Evolutionary conservation across 1,284 basidiomycete species (phyloP).

Genomic region (Tilletia indica): DNA sequence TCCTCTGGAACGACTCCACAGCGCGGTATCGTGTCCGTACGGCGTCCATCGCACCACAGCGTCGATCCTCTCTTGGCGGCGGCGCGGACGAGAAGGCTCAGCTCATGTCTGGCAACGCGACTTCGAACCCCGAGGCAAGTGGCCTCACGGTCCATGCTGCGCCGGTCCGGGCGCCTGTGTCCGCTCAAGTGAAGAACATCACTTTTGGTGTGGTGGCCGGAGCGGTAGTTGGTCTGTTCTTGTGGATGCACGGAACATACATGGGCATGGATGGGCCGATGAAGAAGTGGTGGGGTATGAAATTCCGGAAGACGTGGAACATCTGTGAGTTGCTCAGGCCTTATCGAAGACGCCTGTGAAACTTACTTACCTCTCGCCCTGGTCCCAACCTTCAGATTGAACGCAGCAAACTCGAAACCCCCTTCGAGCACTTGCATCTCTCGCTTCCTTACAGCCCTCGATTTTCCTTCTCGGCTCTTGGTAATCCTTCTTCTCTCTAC

Average conservation of each 20-base stretch:
- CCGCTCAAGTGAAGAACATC: conserved; percentile 68
- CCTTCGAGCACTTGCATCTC: too few relatives aligned
- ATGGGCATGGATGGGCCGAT: conserved; percentile 86
- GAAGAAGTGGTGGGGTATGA: conserved; percentile 54
- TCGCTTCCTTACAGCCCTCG: too few relatives aligned
- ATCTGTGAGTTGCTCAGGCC: conserved; percentile 32
- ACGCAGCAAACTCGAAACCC: too few relatives aligned
- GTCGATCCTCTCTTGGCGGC: neutral
- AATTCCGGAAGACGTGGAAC: conserved; percentile 55
- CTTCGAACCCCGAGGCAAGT: conserved; percentile 7
- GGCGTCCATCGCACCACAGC: neutral
- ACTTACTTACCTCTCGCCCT: too few relatives aligned
- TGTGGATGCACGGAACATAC: conserved; percentile 87
- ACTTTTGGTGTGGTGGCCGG: conserved; percentile 68
- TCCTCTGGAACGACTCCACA: conserved; percentile 60
- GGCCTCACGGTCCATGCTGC: conserved; percentile 15
- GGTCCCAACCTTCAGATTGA: too few relatives aligned
- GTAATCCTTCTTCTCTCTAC: too few relatives aligned
- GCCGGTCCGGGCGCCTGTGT: conserved; percentile 53
- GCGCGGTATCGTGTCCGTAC: conserved; percentile 38
- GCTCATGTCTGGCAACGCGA: conserved; percentile 16
- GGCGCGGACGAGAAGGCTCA: neutral
- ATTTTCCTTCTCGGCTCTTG: too few relatives aligned
- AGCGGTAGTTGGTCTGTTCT: conserved; percentile 74
- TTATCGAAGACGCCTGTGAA: too few relatives aligned